These are phyloP conservation scores for Plantago elongata DNA, from an alignment of 257 asterid species.

Conservation along the genomic window DNA sequence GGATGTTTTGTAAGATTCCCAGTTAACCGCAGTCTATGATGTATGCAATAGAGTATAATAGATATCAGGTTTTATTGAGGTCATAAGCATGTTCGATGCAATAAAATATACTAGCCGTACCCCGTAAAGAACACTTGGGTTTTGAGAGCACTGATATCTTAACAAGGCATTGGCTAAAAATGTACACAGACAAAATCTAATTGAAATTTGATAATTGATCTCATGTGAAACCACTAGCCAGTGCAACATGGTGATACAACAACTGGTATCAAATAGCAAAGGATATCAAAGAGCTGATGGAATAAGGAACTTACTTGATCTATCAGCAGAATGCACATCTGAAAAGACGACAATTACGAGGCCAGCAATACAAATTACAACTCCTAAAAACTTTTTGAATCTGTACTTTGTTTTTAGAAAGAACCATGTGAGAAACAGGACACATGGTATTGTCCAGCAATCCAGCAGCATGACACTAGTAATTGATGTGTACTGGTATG, in stretches of 20 bases:
- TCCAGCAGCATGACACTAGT: conserved; percentile 94
- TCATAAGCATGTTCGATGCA: not conserved
- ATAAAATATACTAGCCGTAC: not conserved
- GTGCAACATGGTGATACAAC: not conserved
- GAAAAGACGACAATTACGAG: conserved; percentile 73
- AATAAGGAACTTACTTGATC: conserved; percentile 49
- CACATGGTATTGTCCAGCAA: conserved; percentile 97
- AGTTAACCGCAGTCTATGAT: not conserved
- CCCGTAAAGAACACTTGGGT: not conserved
- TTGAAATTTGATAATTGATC: not conserved
- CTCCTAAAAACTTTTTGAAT: conserved; percentile 55
- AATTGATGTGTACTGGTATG: conserved; percentile 89
- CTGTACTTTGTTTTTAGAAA: conserved; percentile 78
- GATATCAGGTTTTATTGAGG: not conserved
- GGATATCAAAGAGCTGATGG: not conserved
- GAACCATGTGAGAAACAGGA: conserved; percentile 77
- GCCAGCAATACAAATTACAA: conserved; percentile 68
- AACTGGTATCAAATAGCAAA: not conserved
- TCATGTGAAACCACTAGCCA: not conserved
- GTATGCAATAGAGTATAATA: not conserved
- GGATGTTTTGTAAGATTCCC: not conserved
- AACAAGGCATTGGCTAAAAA: no score
- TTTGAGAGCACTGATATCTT: no score
- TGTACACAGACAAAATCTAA: not conserved
- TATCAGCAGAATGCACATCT: conserved; percentile 79